These are phyloP conservation scores for Trypanosoma avium DNA, from an alignment of 208 protist species.

Conservation along the genomic window DNA sequence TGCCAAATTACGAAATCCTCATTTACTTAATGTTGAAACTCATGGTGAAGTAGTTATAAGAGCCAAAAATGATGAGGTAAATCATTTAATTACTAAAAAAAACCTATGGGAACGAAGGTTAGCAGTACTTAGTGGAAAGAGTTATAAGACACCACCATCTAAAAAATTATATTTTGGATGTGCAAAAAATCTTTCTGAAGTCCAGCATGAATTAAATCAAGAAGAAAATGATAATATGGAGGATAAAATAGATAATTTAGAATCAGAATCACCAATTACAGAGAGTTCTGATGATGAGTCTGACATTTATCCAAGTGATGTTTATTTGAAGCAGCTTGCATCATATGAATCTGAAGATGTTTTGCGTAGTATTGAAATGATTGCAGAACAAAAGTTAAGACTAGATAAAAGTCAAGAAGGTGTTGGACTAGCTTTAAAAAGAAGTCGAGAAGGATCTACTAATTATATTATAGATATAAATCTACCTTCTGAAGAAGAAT, in stretches of 20 bases:
- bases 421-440: background rate
- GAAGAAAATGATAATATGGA: background rate
- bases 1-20: slow-evolving; percentile 50
- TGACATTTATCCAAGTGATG: slow-evolving; percentile 3
- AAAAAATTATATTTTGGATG: slow-evolving; percentile 78
- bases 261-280: slow-evolving; percentile 12
- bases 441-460: background rate
- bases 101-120: slow-evolving; percentile 64
- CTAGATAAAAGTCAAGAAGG: background rate
- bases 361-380: slow-evolving; percentile 32
- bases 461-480: slow-evolving; percentile 30
- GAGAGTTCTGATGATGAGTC: slow-evolving; percentile 8
- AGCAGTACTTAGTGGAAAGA: slow-evolving; percentile 24
- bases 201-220: slow-evolving; percentile 6
- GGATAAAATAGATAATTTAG: slow-evolving; percentile 1
- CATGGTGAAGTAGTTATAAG: slow-evolving; percentile 74
- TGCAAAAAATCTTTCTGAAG: slow-evolving; percentile 71
- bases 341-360: slow-evolving; percentile 25
- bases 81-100: slow-evolving; percentile 61
- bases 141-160: background rate
- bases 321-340: slow-evolving; percentile 31
- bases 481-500: slow-evolving; percentile 54
- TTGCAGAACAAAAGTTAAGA: slow-evolving; percentile 15
- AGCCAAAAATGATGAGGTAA: slow-evolving; percentile 77
- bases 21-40: slow-evolving; percentile 63